Evolutionary conservation across 371 early-diverging fungal genomes (phyloP).

Genomic region (Smittium culicis): DNA sequence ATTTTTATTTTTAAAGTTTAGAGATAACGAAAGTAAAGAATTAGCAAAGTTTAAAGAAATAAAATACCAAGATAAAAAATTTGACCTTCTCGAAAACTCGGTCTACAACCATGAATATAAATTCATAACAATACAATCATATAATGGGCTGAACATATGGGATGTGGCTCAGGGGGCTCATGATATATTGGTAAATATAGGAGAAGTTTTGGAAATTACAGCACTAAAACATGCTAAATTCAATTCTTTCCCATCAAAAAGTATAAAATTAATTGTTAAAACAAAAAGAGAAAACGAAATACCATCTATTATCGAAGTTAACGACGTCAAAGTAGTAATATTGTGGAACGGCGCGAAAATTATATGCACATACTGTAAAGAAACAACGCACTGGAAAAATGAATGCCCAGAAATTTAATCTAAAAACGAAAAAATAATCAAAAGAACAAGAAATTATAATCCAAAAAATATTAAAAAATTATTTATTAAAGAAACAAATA

Average conservation of each 20-base stretch:
- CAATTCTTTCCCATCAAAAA: neutral
- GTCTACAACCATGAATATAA: neutral
- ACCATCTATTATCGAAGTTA: neutral
- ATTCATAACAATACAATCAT: neutral
- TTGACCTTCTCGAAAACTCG: neutral
- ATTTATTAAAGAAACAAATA: neutral
- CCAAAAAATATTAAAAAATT: neutral
- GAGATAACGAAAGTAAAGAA: neutral
- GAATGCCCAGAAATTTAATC: neutral
- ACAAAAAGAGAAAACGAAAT: neutral
- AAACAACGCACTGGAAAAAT: neutral
- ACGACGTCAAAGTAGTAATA: neutral
- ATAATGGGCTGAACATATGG: neutral
- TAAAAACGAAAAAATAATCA: neutral
- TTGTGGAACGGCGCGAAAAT: neutral
- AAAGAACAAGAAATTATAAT: neutral
- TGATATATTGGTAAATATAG: neutral
- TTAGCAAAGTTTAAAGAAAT: neutral
- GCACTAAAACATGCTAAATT: neutral
- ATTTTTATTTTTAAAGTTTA: neutral
- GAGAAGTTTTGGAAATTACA: neutral
- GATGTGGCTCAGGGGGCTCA: neutral
- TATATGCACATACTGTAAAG: constrained; percentile 1
- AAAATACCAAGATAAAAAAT: neutral
- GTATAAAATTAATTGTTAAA: neutral